These are phyloP conservation scores for Candida freyschussii DNA, from an alignment of 1,139 yeast genomes.

Conservation along the genomic window DNA sequence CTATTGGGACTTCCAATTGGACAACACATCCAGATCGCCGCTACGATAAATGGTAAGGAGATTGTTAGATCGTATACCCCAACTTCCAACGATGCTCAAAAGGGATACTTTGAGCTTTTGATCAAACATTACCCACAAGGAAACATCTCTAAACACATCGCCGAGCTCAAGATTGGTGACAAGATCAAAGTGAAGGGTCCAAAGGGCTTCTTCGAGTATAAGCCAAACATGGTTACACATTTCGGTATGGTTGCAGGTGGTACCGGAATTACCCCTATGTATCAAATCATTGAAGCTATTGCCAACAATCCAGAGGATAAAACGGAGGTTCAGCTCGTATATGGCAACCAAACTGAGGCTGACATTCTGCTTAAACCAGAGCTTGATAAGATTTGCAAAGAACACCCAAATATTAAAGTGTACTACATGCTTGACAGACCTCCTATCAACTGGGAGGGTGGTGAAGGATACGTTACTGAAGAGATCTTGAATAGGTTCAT, in stretches of 20 bases:
- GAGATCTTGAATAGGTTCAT: conserved; percentile 65
- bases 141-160: conserved; percentile 75
- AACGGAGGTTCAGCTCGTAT: conserved; percentile 67
- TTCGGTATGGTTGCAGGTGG: conserved; percentile 95
- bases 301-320: conserved; percentile 65
- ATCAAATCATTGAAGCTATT: conserved; percentile 79
- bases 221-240: conserved; percentile 70
- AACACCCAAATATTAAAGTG: conserved; percentile 59
- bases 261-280: conserved; percentile 93
- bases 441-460: conserved; percentile 73
- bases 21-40: conserved; percentile 81
- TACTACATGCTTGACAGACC: conserved; percentile 77
- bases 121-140: conserved; percentile 93
- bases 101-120: conserved; percentile 84
- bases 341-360: conserved; percentile 72
- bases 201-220: conserved; percentile 84
- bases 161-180: conserved; percentile 65
- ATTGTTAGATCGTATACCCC: conserved; percentile 93
- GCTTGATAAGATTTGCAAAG: conserved; percentile 63
- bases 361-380: conserved; percentile 80
- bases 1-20: conserved; percentile 91
- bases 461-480: conserved; percentile 75
- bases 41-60: conserved; percentile 74
- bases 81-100: conserved; percentile 76
- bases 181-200: conserved; percentile 82